Evolutionary conservation across 139 green algal species (phyloP).

Genomic region (Pycnococcus provasolii): DNA sequence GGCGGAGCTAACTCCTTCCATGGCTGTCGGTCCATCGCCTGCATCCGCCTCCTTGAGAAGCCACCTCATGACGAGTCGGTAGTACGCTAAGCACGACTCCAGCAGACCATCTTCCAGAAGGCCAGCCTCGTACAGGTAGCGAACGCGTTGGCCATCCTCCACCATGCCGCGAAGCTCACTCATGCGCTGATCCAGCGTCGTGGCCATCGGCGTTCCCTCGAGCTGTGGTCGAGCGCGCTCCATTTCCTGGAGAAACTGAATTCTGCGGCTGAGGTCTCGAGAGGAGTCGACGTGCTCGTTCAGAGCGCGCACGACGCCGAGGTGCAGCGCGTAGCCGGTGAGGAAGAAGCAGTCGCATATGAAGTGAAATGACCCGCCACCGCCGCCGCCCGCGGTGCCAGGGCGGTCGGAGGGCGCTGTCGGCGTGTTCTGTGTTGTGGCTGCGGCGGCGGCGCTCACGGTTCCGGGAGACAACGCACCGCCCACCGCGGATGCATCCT

Average conservation of each 20-base stretch:
- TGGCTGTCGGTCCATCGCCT: too few relatives aligned
- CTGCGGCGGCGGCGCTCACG: background rate
- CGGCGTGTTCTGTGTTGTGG: background rate
- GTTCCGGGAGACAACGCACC: background rate
- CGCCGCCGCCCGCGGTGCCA: background rate
- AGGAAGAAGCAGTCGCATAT: conserved; percentile 96
- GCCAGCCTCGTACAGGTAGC: too few relatives aligned
- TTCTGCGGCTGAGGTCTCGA: background rate
- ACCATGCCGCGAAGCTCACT: too few relatives aligned
- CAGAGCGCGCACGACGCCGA: conserved; percentile 58
- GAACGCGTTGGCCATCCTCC: too few relatives aligned
- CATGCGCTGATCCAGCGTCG: too few relatives aligned
- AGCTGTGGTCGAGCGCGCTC: too few relatives aligned
- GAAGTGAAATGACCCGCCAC: conserved; percentile 60
- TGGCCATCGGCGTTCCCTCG: too few relatives aligned
- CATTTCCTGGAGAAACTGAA: too few relatives aligned
- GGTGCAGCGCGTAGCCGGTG: conserved; percentile 58
- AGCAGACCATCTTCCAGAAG: conserved; percentile 8
- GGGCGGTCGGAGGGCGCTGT: background rate
- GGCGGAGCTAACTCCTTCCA: too few relatives aligned
- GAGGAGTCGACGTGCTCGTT: conserved; percentile 11
- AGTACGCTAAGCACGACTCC: background rate
- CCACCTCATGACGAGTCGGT: conserved; percentile 7
- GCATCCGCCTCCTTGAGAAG: background rate
- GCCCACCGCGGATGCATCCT: background rate